phyloP scores from a whole-genome alignment of 768 basidiomycete genomes.

The Termitomyces sp. region DNA sequence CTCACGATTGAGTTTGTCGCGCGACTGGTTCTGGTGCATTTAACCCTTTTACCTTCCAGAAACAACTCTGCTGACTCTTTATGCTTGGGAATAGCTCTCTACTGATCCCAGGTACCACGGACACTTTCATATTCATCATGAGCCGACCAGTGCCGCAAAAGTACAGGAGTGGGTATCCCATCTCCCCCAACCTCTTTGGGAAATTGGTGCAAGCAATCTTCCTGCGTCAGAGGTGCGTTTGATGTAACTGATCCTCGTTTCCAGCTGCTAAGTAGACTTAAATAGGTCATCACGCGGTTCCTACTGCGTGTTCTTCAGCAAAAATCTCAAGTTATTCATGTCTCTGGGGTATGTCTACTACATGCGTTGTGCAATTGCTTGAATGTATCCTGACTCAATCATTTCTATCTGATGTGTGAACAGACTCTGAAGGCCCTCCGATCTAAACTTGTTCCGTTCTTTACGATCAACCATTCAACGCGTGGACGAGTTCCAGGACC shows the following conservation, averaged over 20 bases:
- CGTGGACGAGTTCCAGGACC: constrained; percentile 76
- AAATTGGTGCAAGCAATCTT: constrained; percentile 57
- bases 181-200: constrained; percentile 84
- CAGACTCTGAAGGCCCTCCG: constrained; percentile 48
- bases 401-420: neutral
- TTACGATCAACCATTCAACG: constrained; percentile 68
- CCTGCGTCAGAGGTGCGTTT: constrained; percentile 54
- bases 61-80: constrained; percentile 3
- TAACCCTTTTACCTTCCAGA: constrained; percentile 7
- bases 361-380: constrained; percentile 6
- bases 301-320: constrained; percentile 61
- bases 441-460: constrained; percentile 73
- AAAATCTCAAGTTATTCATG: constrained; percentile 36
- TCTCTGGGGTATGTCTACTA: constrained; percentile 34
- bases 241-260: neutral
- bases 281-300: constrained; percentile 52
- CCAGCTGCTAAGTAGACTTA: constrained; percentile 1
- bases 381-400: neutral
- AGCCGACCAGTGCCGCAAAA: constrained; percentile 22
- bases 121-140: constrained; percentile 32
- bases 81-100: constrained; percentile 44
- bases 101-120: constrained; percentile 51
- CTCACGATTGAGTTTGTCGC: constrained; percentile 73
- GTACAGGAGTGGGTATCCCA: constrained; percentile 67
- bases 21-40: constrained; percentile 60